Evolutionary conservation across 2,329 filamentous ascomycete species (phyloP).

Genomic region (Phaeosphaeriaceae sp.): DNA sequence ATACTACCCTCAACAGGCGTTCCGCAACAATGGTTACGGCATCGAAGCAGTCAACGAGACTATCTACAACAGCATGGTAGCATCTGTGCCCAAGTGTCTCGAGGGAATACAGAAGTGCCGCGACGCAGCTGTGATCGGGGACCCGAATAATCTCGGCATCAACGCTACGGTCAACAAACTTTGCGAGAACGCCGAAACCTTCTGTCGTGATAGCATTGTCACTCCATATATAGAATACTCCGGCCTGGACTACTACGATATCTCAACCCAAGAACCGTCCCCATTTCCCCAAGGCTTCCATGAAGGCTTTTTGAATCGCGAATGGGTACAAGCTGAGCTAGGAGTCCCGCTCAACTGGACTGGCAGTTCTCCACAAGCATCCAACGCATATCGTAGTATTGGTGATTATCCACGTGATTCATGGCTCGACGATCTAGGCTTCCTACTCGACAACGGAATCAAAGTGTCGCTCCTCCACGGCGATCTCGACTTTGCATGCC

Average conservation of each 20-base stretch:
- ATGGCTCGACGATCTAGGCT: slow-evolving; percentile 52
- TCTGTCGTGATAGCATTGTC: slow-evolving; percentile 34
- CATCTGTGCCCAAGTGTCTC: slow-evolving; percentile 19
- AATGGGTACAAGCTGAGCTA: slow-evolving; percentile 20
- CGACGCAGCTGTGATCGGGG: slow-evolving; percentile 15
- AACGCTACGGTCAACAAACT: slow-evolving; percentile 46
- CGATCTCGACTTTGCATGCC: slow-evolving; percentile 41
- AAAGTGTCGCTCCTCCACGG: slow-evolving; percentile 28
- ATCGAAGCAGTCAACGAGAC: slow-evolving; percentile 20
- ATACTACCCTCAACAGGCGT: slow-evolving; percentile 19
- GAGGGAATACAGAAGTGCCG: slow-evolving; percentile 20
- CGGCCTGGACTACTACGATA: slow-evolving; percentile 27
- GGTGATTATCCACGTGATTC: slow-evolving; percentile 55
- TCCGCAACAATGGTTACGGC: slow-evolving; percentile 13
- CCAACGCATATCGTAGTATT: slow-evolving; percentile 23
- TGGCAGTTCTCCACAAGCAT: slow-evolving; percentile 22
- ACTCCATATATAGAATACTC: slow-evolving; percentile 21
- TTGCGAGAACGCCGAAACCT: slow-evolving; percentile 59
- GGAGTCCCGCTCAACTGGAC: slow-evolving; percentile 20
- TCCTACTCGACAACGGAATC: slow-evolving; percentile 55
- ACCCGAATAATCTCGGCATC: slow-evolving; percentile 47
- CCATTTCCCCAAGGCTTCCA: slow-evolving; percentile 32
- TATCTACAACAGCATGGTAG: slow-evolving; percentile 22
- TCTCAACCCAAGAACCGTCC: slow-evolving; percentile 21
- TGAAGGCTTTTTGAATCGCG: slow-evolving; percentile 15